Evolutionary conservation across 2,329 filamentous ascomycete species (phyloP), one percentile per base, ranked within the genome.

Genomic region (Keithomyces neogunnii): DNA sequence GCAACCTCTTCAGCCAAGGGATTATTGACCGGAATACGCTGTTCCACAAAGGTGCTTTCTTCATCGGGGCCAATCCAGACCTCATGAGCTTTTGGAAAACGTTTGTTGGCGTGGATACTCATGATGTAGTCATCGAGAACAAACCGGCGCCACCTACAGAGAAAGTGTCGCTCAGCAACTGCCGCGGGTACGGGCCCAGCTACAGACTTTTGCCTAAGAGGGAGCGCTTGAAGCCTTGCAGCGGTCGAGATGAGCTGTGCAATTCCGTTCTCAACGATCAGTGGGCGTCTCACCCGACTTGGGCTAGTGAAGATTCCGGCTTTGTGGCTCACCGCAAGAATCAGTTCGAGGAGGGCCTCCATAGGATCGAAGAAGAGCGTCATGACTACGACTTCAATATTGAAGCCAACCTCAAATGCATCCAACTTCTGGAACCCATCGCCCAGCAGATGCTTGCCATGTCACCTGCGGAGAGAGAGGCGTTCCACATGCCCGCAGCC

Each of bases 321-420:
- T 99, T 99, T 61, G 92, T 99, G 53, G 93, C 93, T 10, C 93
- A 99, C 70, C 84, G 92, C 55, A 99, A 99, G 78, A 99, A 99
- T 61, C 82, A 86, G 50, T 95, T 87, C 57, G 93, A 99, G 67
- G 93, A 99, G 68, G 88, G 88, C 33, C 81, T 99, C 7, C 93
- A 99, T 65, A 81, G 93, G 26, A 96, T 99, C 54, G 93, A 99
- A 69, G 93, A 99, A 69, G 93, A 99, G 67, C 87, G 93, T 4
- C 93, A 99, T 64, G 93, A 99, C 64, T 99, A 99, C 62, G 93
- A 99, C 67, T 96, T 95, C 71, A 93, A 96, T 64, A 97, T 99
- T 49, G 93, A 99, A 70, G 88, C 89, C 7, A 96, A 93, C 63
- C 82, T 87, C 54, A 91, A 95, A 59, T 96, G 93, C 47, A 95